These are phyloP conservation scores for Suhomyces kunorum DNA, from an alignment of 1,139 yeast species.

Conservation along the genomic window DNA sequence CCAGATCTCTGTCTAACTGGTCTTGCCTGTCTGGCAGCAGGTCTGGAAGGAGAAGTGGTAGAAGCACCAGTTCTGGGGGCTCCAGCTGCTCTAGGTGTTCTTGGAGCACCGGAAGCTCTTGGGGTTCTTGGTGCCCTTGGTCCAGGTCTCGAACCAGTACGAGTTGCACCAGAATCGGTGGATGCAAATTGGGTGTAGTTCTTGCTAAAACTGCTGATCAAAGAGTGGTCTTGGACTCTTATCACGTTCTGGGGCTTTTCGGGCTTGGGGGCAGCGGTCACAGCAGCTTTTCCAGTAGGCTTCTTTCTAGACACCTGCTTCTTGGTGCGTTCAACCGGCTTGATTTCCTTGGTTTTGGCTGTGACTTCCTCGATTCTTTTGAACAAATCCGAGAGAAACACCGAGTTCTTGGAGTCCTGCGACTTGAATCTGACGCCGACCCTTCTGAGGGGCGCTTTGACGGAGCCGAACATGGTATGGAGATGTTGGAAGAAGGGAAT, in stretches of 20 bases:
- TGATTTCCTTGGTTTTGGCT: conserved; percentile 18
- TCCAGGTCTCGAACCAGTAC: background rate
- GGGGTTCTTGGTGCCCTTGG: conserved; percentile 7
- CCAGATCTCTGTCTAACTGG: conserved; percentile 6
- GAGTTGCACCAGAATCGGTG: conserved; percentile 3
- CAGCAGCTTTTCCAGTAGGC: conserved; percentile 3
- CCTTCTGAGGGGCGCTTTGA: conserved; percentile 10
- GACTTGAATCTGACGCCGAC: conserved; percentile 19
- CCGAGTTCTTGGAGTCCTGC: conserved; percentile 17
- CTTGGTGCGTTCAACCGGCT: conserved; percentile 15
- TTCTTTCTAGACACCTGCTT: conserved; percentile 10
- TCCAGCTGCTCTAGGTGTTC: conserved; percentile 10
- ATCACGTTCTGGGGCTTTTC: conserved; percentile 11
- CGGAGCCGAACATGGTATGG: conserved; percentile 9
- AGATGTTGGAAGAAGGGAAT: conserved; percentile 5
- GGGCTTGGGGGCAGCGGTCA: conserved; percentile 2
- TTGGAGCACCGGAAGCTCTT: conserved; percentile 9
- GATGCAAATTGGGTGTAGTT: conserved; percentile 10
- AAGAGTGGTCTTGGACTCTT: conserved; percentile 14
- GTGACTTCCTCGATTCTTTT: conserved; percentile 38
- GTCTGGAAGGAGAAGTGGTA: conserved; percentile 4
- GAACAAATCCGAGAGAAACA: conserved; percentile 32
- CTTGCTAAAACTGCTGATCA: conserved; percentile 15
- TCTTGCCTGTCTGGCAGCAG: conserved; percentile 11
- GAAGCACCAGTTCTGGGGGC: conserved; percentile 2